Conservation (phyloP, 805 yeast genomes). For the Zygoascus ofunaensis region DNA sequence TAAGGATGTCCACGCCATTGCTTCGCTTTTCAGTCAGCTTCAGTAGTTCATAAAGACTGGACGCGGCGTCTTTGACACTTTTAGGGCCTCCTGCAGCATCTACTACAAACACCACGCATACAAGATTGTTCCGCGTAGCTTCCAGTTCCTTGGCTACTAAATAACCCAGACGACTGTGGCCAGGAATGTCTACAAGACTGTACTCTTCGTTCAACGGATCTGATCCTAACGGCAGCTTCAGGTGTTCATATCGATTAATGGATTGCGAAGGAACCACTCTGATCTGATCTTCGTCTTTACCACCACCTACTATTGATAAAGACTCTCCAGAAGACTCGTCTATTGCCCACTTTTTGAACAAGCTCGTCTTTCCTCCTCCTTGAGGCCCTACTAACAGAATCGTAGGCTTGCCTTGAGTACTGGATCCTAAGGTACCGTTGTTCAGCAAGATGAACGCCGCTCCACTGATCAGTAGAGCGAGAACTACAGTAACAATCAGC, state of each 20-base stretch:
- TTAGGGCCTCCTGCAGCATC: conserved; percentile 57
- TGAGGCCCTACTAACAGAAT: conserved; percentile 58
- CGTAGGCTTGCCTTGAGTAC: conserved; percentile 23
- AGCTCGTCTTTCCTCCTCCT: conserved; percentile 56
- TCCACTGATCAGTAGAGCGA: conserved; percentile 10
- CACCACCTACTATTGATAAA: too few species aligned
- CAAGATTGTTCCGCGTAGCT: conserved; percentile 27
- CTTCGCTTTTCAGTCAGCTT: conserved; percentile 52
- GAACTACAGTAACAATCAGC: conserved; percentile 7
- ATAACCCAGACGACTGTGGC: conserved; percentile 67
- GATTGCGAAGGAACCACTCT: conserved; percentile 43
- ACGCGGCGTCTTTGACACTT: conserved; percentile 45
- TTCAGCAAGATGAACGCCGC: conserved; percentile 4
- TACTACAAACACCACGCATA: conserved; percentile 67
- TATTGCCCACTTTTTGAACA: conserved; percentile 34
- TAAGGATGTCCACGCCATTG: conserved; percentile 61
- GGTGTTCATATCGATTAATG: conserved; percentile 33
- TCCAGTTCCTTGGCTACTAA: conserved; percentile 38
- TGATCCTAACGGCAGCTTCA: conserved; percentile 34
- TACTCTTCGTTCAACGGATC: conserved; percentile 28
- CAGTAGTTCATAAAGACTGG: conserved; percentile 50
- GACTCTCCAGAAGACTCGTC: conserved; percentile 21
- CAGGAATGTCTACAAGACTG: conserved; percentile 75
- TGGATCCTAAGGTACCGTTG: neutral
- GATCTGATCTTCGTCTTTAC: conserved; percentile 11